Base-by-base conservation (phyloP, 2,329 filamentous ascomycete genomes). In the Saccharata proteae region DNA sequence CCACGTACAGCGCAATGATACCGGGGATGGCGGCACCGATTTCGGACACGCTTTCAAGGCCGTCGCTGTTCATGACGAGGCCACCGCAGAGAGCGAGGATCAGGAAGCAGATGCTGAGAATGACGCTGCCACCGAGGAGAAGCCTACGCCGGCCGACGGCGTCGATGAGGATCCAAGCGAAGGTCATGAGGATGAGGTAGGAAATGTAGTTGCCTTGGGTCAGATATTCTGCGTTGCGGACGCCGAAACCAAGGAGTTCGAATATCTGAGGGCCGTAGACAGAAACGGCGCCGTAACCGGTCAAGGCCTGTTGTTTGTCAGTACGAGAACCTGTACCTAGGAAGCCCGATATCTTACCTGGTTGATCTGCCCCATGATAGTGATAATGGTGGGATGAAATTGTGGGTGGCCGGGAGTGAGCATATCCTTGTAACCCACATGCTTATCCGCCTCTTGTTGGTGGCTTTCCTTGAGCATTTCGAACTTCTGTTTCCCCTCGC, bases 251-350 rank as follows among this genome's bases (percentile, higher is more conserved):
- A 3, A 76, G 62, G 7, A 76, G 63, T 13, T 71, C 63, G 46
- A 76, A 76, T 32, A 76, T 75, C 40, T 76, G 72, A 3, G 71
- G 70, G 0, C 71, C 72, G 36, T 76, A 76, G 3, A 76, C 71
- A 12, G 64, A 70, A 3, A 77, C 67, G 0, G 71, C 72, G 3
- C 69, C 69, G 33, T 72, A 73, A 4, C 68, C 67, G 0, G 68
- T 71, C 29, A 71, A 48, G 0, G 67, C 68, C 47, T 65, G 62
- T 26, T 6, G 4, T 15, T 3, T 2, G 7, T 34, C 14, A 34
- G 20, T 8, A n/a, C n/a, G n/a, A n/a, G n/a, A n/a, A n/a, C n/a
- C n/a, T n/a, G n/a, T n/a, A n/a, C n/a, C n/a, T n/a, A n/a, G n/a
- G n/a, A n/a, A n/a, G n/a, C n/a, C n/a, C 16, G 19, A 10, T 13